Base-by-base conservation (phyloP, 208 protist genomes). In the Crithidia brevicula region DNA sequence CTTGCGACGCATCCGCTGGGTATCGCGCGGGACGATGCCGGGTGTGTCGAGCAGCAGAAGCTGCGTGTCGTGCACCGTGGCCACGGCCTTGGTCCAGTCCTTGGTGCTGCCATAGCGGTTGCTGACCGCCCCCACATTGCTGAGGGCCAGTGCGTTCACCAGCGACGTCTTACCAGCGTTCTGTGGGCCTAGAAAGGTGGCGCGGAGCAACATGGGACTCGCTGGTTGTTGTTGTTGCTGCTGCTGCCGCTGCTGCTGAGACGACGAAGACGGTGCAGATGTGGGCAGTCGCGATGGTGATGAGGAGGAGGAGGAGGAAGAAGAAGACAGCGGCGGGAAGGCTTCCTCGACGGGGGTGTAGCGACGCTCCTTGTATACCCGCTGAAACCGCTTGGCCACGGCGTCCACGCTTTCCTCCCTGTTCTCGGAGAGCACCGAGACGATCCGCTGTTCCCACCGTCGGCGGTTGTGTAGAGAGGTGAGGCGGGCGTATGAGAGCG, bases 141-240 rank as follows among this genome's bases (percentile, higher is more conserved):
- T 86, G n/a, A 92, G 81, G 4, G 84, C 86, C 36, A 96, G 69
- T 7, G 89, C 80, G 68, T 97, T 97, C 9, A 96, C 80, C 22
- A 97, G 75, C 0, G 93, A 94, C 22, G 93, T 93, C 70, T 97
- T 97, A 5, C 93, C 93, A 10, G 82, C 81, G 64, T 96, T 96
- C 56, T 92, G 87, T 0, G 91, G 86, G 0, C 93, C 93, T 9
- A 97, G 62, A 10, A 96, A 79, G 6, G 85, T 79, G 16, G 81
- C 81, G 4, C 68, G 80, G 23, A 96, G 63, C 10, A 88, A 57
- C 25, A 80, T 79, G 3, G 89, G 74, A 30, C 81, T 67, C 0
- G 60, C 49, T 1, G 86, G 86, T 59, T 92, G 75, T 5, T 34
- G 20, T 18, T 78, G 47, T 42, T 20, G 23, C n/a, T 38, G n/a